phyloP scores from a whole-genome alignment of 2,329 filamentous ascomycete species.

The Blastomyces parvus region DNA sequence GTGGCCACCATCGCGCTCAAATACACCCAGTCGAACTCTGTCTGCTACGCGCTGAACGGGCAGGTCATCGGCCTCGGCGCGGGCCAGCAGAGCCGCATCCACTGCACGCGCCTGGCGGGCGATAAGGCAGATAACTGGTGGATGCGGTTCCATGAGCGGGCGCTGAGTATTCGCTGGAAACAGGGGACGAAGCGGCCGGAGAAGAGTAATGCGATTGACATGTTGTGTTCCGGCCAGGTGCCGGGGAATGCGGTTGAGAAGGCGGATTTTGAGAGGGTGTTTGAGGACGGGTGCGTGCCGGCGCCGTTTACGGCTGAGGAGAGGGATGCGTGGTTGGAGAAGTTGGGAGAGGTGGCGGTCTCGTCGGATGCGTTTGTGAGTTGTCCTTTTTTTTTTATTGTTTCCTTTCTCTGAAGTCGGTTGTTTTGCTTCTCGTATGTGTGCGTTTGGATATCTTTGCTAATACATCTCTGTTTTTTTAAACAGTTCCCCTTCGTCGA shows the following conservation, averaged over 20 bases:
- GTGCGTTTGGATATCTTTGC: not conserved
- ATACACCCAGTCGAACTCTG: constrained; percentile 98
- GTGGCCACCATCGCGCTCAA: constrained; percentile 96
- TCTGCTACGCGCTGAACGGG: constrained; percentile 91
- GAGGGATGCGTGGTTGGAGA: constrained; percentile 72
- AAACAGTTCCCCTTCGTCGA: constrained; percentile 90
- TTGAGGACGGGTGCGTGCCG: constrained; percentile 66
- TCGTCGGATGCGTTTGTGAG: constrained; percentile 93
- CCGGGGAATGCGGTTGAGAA: constrained; percentile 75
- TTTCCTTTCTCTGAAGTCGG: not conserved
- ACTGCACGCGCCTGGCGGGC: constrained; percentile 93
- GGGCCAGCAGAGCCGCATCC: constrained; percentile 93
- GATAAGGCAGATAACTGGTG: constrained; percentile 99
- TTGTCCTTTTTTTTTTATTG: constrained; percentile 19
- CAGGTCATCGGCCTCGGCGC: constrained; percentile 91
- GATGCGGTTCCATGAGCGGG: constrained; percentile 92
- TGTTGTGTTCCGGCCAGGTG: constrained; percentile 83
- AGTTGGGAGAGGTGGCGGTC: constrained; percentile 66
- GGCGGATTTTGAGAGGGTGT: constrained; percentile 76
- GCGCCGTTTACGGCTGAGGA: constrained; percentile 72
- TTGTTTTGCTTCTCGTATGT: not conserved
- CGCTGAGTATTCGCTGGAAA: constrained; percentile 88
- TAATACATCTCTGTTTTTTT: not conserved
- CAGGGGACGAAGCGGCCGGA: constrained; percentile 92
- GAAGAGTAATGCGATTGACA: constrained; percentile 96